Conservation (phyloP, 805 yeast genomes). For the Lipomyces lipofer region DNA sequence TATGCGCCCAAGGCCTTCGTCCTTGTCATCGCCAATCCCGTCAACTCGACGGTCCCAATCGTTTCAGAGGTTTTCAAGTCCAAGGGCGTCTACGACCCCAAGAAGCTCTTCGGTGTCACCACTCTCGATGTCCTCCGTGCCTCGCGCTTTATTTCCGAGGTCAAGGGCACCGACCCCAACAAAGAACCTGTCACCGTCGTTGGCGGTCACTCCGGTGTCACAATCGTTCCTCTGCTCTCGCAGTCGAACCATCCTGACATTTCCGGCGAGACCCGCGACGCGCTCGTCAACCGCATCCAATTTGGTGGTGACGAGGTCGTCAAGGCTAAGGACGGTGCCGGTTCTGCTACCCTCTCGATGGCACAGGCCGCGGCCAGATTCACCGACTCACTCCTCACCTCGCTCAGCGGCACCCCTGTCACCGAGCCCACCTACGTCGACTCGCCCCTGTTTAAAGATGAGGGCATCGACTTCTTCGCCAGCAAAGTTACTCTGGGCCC, state of each 20-base stretch:
- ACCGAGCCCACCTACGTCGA: constrained; percentile 60
- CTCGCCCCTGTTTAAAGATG: constrained; percentile 75
- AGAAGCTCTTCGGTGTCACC: constrained; percentile 93
- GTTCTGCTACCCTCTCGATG: constrained; percentile 91
- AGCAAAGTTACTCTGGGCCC: constrained; percentile 89
- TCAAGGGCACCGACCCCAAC: constrained; percentile 69
- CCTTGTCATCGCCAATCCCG: constrained; percentile 88
- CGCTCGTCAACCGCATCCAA: constrained; percentile 82
- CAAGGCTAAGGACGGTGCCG: constrained; percentile 90
- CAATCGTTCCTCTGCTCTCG: constrained; percentile 90
- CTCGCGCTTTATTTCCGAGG: constrained; percentile 76
- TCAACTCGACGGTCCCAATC: constrained; percentile 95
- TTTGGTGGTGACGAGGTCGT: constrained; percentile 97
- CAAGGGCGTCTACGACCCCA: constrained; percentile 85
- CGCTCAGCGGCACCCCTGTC: constrained; percentile 48
- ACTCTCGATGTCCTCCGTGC: constrained; percentile 90
- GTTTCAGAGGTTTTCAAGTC: constrained; percentile 89
- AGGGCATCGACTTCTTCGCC: constrained; percentile 96
- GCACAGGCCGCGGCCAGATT: constrained; percentile 67
- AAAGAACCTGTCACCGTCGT: constrained; percentile 81
- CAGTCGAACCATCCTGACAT: constrained; percentile 65
- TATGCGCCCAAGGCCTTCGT: constrained; percentile 81
- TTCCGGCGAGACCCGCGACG: constrained; percentile 63
- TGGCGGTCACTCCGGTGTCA: constrained; percentile 97
- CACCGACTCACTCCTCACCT: constrained; percentile 53